These are phyloP conservation scores for Populus hybrid DNA, from an alignment of 441 rosid species.

Conservation along the genomic window DNA sequence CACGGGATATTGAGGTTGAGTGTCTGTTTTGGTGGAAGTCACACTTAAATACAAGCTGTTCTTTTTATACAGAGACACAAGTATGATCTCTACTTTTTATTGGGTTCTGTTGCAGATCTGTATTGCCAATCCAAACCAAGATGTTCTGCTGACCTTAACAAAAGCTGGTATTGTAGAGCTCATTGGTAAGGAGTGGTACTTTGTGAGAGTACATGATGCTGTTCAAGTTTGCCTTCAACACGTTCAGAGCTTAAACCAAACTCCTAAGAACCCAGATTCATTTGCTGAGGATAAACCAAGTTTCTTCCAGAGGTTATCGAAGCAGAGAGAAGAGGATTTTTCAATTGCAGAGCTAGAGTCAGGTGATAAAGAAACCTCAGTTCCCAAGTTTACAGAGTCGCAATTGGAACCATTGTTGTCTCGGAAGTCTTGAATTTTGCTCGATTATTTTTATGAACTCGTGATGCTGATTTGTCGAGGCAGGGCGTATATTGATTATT, in stretches of 20 bases:
- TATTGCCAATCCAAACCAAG: conserved; percentile 82
- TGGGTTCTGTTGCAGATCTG: conserved; percentile 53
- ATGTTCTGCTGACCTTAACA: conserved; percentile 65
- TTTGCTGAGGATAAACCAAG: conserved; percentile 33
- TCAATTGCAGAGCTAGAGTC: background rate
- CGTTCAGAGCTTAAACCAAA: conserved; percentile 50
- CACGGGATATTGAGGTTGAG: conserved; percentile 67
- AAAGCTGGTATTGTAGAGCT: conserved; percentile 73
- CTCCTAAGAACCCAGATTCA: conserved; percentile 22
- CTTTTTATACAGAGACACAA: background rate
- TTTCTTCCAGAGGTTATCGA: conserved; percentile 45
- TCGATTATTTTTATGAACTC: conserved; percentile 1
- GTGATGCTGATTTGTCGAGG: conserved; percentile 23
- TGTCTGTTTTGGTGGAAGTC: background rate
- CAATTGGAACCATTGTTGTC: conserved; percentile 26
- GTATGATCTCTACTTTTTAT: background rate
- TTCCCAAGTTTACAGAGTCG: background rate
- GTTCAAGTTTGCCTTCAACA: conserved; percentile 93
- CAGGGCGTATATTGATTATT: background rate
- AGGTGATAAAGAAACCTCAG: background rate
- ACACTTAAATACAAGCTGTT: background rate
- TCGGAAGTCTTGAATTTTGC: conserved; percentile 30
- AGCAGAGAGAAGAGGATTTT: background rate
- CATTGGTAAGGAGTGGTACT: conserved; percentile 94
- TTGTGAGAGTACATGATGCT: conserved; percentile 92